Evolutionary conservation across 164 flowering plant species (phyloP).

Genomic region (Santalum album): DNA sequence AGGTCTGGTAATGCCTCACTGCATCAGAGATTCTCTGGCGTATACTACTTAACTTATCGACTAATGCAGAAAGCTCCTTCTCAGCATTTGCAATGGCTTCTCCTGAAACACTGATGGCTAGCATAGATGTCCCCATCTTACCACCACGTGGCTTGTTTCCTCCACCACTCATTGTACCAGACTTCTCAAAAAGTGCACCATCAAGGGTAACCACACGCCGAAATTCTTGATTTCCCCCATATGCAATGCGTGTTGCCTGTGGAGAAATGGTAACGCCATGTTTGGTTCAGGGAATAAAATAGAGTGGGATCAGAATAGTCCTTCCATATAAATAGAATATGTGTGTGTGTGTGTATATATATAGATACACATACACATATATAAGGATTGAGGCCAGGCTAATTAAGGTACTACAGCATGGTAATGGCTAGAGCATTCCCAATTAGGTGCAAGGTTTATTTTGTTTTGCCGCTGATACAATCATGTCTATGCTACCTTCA

Average conservation of each 20-base stretch:
- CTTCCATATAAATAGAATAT: no score
- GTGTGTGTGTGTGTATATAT: no score
- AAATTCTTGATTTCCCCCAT: constrained; percentile 62
- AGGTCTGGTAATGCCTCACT: constrained; percentile 44
- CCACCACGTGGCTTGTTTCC: constrained; percentile 93
- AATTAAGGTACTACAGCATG: no score
- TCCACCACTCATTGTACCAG: constrained; percentile 99
- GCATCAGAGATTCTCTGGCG: constrained; percentile 52
- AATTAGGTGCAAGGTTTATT: no score
- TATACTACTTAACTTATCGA: constrained; percentile 37
- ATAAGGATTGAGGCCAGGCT: no score
- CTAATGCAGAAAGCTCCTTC: constrained; percentile 48
- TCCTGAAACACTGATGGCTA: constrained; percentile 62
- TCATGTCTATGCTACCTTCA: no score
- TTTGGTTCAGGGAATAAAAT: background rate
- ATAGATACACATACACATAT: no score
- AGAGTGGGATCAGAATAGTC: no score
- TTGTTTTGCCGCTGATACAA: no score
- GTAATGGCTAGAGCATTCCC: no score
- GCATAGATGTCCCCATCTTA: constrained; percentile 86
- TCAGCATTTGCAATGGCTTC: constrained; percentile 72
- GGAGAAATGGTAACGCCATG: background rate
- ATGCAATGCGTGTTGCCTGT: constrained; percentile 92
- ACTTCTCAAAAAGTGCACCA: constrained; percentile 86
- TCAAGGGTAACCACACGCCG: constrained; percentile 89